These are phyloP conservation scores for Lentinula guzmanii DNA, from an alignment of 768 basidiomycete genomes.

Conservation along the genomic window DNA sequence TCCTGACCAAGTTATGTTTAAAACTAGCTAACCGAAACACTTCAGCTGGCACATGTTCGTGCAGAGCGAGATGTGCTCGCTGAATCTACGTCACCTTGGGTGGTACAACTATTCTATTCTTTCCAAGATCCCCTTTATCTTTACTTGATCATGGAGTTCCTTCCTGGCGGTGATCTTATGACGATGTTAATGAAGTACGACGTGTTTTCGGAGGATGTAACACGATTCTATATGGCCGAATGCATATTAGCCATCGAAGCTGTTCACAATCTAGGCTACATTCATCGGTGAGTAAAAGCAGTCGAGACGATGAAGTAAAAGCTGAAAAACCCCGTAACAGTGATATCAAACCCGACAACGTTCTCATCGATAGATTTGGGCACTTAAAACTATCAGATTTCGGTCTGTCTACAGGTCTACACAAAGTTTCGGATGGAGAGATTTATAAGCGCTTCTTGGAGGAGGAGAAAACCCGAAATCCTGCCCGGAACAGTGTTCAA, in stretches of 20 bases:
- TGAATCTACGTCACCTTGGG: slow-evolving; percentile 95
- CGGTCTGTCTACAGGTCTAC: slow-evolving; percentile 94
- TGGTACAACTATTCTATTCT: slow-evolving; percentile 95
- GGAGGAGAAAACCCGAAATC: slow-evolving; percentile 55
- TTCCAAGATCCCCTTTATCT: slow-evolving; percentile 96
- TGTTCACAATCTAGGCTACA: slow-evolving; percentile 97
- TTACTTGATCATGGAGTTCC: slow-evolving; percentile 90
- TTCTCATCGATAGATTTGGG: slow-evolving; percentile 94
- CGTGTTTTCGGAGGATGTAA: slow-evolving; percentile 97
- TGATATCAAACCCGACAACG: slow-evolving; percentile 99
- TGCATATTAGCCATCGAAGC: slow-evolving; percentile 97
- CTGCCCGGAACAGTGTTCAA: slow-evolving; percentile 90
- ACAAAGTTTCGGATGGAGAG: slow-evolving; percentile 91
- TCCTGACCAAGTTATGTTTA: background rate
- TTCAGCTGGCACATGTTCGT: slow-evolving; percentile 91
- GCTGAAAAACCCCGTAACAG: slow-evolving; percentile 31
- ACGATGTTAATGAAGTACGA: slow-evolving; percentile 99
- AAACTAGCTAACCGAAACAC: slow-evolving; percentile 6
- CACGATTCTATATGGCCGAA: slow-evolving; percentile 98
- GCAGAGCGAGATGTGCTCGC: slow-evolving; percentile 96
- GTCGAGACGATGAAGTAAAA: background rate
- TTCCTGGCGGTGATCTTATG: slow-evolving; percentile 96
- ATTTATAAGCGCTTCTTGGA: slow-evolving; percentile 92
- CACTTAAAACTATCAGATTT: slow-evolving; percentile 98
- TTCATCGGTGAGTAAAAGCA: slow-evolving; percentile 71